Base-by-base conservation (phyloP, 148 eudicot species). In the Heliosperma pusillum region DNA sequence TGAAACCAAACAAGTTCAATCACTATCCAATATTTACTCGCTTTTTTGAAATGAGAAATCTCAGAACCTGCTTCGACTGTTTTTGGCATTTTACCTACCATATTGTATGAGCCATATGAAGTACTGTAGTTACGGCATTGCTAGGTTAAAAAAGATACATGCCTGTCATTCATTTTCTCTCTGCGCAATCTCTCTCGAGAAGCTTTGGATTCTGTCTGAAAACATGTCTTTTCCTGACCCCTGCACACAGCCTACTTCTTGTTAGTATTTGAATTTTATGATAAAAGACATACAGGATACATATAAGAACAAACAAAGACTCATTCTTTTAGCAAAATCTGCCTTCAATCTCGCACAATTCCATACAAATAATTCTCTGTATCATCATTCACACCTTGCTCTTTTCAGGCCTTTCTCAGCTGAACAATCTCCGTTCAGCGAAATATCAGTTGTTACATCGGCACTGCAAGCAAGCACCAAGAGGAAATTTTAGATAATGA, bases 161-260 rank as follows among this genome's bases (percentile, higher is more conserved):
- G 75, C 91, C 82, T 88, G 73, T 86, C 86, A 74, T 88, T 88
- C 78, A 88, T 81, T 73, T 65, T 84, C 66, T 86, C 89, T 74
- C 91, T 84, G 4, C 91, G 85, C 74, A 78, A 47, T 80, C 85
- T 86, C 86, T 88, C 91, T 27, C 89, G 80, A 69, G 86, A 81
- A 22, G 89, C 89, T 82, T 88, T 88, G 68, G 85, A 77, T 19
- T 81, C 82, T 45, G 80, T 33, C 66, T 76, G 78, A 55, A 66
- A 44, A 70, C 33, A 22, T 44, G 53, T 70, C 82, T 79, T 84
- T 22, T 77, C 45, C n/a, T 70, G 70, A 61, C 47, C 70, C 73
- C 80, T 77, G 61, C 47, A 27, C 29, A 21, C 20, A 74, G 20
- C 60, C 56, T 5, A 72, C 7, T 27, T 26, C 42, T 62, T 56